Conservation (phyloP, 2,329 filamentous ascomycete species). For the Penicillium crustosum region DNA sequence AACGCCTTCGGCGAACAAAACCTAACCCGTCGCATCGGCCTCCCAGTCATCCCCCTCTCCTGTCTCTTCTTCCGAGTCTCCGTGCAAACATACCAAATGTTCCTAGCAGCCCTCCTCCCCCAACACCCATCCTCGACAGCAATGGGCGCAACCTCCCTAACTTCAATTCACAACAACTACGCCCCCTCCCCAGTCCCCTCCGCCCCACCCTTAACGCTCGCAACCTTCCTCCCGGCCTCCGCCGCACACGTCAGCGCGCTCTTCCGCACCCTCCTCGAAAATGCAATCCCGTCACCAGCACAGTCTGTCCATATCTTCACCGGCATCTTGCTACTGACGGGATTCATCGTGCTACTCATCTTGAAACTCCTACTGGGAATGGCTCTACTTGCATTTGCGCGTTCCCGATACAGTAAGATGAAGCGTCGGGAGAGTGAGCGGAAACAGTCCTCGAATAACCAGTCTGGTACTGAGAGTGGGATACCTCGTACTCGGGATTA, state of each 20-base stretch:
- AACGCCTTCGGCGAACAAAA: constrained; percentile 92
- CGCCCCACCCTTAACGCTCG: constrained; percentile 60
- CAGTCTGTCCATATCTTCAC: constrained; percentile 55
- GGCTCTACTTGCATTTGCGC: constrained; percentile 74
- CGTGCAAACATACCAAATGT: constrained; percentile 97
- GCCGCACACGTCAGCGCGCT: constrained; percentile 45
- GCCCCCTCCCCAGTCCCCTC: constrained; percentile 64
- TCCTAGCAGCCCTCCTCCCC: constrained; percentile 81
- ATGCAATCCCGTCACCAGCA: constrained; percentile 44
- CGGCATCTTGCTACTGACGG: constrained; percentile 78
- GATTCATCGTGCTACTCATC: constrained; percentile 81
- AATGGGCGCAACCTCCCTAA: constrained; percentile 39
- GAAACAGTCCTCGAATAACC: neutral
- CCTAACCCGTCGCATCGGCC: constrained; percentile 80
- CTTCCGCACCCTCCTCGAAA: constrained; percentile 43
- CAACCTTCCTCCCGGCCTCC: constrained; percentile 57
- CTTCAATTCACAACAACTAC: constrained; percentile 48
- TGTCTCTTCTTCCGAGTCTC: constrained; percentile 93
- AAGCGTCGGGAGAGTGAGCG: constrained; percentile 60
- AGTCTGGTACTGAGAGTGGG: constrained; percentile 8
- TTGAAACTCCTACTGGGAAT: constrained; percentile 86
- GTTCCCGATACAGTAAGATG: constrained; percentile 78
- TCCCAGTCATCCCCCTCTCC: constrained; percentile 88
- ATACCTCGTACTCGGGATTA: constrained; percentile 44
- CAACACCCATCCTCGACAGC: constrained; percentile 58